Conservation (phyloP, 108 stramenopile species). For the Halocafeteria seosinensis region DNA sequence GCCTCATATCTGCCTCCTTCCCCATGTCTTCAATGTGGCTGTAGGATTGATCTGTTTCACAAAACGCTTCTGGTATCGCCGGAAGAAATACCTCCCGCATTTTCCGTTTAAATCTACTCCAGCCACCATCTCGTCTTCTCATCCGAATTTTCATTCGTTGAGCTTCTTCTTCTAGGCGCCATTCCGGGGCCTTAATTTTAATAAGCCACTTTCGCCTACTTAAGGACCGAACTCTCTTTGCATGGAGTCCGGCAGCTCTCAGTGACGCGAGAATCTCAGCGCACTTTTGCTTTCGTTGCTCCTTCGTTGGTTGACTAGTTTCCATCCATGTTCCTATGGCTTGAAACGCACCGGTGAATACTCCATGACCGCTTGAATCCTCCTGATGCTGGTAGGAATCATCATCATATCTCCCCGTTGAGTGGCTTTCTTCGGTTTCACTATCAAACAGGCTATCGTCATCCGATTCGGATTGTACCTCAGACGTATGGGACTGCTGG, state of each 20-base stretch:
- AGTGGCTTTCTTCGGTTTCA: background rate
- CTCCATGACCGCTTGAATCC: background rate
- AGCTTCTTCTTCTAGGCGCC: background rate
- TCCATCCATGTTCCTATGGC: background rate
- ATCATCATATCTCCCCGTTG: background rate
- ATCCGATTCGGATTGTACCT: background rate
- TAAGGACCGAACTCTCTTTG: background rate
- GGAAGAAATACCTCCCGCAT: background rate
- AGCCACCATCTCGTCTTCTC: constrained; percentile 1
- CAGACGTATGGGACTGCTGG: background rate
- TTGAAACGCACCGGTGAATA: background rate
- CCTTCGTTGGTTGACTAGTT: background rate
- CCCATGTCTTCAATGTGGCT: no score
- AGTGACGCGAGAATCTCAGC: background rate
- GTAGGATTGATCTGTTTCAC: no score
- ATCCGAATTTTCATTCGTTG: background rate
- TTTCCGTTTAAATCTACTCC: background rate
- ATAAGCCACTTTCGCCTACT: background rate
- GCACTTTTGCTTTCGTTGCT: background rate
- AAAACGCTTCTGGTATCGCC: no score
- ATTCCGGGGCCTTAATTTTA: background rate
- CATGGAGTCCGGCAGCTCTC: background rate
- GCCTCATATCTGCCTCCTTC: no score
- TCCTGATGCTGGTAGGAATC: background rate
- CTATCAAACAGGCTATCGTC: background rate